phyloP scores from a whole-genome alignment of 208 protist genomes.

The Trypanosoma cruzi region DNA sequence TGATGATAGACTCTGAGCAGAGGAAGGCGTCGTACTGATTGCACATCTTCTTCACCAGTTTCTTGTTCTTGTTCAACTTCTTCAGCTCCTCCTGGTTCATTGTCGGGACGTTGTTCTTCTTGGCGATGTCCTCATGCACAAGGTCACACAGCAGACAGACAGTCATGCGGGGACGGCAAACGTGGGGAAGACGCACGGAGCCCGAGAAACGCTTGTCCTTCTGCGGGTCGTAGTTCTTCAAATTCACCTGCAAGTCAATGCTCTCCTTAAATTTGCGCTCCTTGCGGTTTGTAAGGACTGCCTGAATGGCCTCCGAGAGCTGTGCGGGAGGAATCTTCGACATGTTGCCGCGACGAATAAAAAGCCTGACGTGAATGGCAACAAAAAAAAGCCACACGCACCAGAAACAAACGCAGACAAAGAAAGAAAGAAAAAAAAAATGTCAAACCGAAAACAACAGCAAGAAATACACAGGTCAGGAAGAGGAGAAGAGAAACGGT shows the following conservation, averaged over 20 bases:
- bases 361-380: background rate
- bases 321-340: conserved; percentile 87
- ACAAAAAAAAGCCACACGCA: conserved; percentile 2
- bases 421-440: conserved; percentile 7
- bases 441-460: background rate
- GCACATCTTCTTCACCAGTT: conserved; percentile 99
- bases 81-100: conserved; percentile 98
- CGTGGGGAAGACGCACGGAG: conserved; percentile 94
- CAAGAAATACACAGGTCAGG: background rate
- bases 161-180: conserved; percentile 93
- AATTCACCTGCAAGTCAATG: conserved; percentile 99
- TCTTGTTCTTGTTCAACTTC: conserved; percentile 99
- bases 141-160: conserved; percentile 98
- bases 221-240: conserved; percentile 99
- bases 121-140: conserved; percentile 95
- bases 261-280: conserved; percentile 98
- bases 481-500: background rate
- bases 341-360: conserved; percentile 42
- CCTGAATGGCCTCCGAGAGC: conserved; percentile 86
- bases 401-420: conserved; percentile 1
- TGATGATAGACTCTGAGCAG: conserved; percentile 96
- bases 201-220: conserved; percentile 99
- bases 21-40: conserved; percentile 99
- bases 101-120: conserved; percentile 90
- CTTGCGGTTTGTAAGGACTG: conserved; percentile 75